Percentiles rank a stretch among this genome's conserved stretches.
phyloP scores from a whole-genome alignment of 805 yeast genomes.

The Ogataea zsoltii region DNA sequence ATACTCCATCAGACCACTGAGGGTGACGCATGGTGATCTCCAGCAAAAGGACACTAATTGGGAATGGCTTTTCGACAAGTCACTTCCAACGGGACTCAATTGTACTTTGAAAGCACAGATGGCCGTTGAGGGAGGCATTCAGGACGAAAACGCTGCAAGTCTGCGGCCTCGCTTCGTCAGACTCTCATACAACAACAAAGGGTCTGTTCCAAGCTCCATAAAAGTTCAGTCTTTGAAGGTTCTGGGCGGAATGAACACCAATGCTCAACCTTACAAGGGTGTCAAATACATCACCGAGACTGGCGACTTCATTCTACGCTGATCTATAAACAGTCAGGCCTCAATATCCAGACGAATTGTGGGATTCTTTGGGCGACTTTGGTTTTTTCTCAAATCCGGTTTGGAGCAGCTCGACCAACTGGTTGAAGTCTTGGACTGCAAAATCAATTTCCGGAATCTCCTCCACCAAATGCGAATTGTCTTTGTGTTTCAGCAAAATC shows the following conservation, averaged over 20 bases:
- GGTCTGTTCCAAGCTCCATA: conserved; percentile 74
- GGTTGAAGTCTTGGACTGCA: conserved; percentile 38
- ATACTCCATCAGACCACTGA: conserved; percentile 50
- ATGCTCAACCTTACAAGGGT: conserved; percentile 83
- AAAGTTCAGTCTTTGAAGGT: conserved; percentile 67
- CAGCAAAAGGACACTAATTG: conserved; percentile 51
- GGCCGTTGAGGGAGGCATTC: conserved; percentile 8
- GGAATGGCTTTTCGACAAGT: conserved; percentile 70
- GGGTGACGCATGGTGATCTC: conserved; percentile 80
- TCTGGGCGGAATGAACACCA: conserved; percentile 53
- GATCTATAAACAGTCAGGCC: background rate
- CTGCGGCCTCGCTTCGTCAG: conserved; percentile 44
- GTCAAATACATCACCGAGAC: conserved; percentile 76
- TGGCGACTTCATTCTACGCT: conserved; percentile 55
- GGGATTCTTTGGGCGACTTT: conserved; percentile 5
- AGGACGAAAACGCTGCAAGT: conserved; percentile 5
- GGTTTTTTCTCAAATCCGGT: conserved; percentile 34
- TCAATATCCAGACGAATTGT: conserved; percentile 10
- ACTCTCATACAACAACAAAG: conserved; percentile 59
- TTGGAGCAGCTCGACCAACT: conserved; percentile 38
- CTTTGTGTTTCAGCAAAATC: conserved; percentile 51
- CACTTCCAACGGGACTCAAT: conserved; percentile 59
- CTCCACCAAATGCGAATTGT: conserved; percentile 46
- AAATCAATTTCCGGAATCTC: conserved; percentile 38
- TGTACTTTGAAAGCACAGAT: conserved; percentile 64